These are phyloP conservation scores for Dactylellina leptospora DNA, from an alignment of 2,329 filamentous ascomycete species.

Conservation along the genomic window DNA sequence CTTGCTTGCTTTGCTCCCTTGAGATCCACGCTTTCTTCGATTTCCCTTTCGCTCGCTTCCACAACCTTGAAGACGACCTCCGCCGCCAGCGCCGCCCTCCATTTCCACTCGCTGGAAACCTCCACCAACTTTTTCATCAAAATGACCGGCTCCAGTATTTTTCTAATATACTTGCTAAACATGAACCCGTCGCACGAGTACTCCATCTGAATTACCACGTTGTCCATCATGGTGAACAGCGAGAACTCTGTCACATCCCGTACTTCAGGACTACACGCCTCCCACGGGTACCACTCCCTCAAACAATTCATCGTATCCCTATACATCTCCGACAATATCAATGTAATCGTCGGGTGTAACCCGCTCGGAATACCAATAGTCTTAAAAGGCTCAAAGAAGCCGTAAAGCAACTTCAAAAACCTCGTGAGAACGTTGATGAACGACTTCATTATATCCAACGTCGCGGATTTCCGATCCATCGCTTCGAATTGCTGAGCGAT, in stretches of 20 bases:
- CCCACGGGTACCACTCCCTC: conserved; percentile 34
- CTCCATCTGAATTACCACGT: conserved; percentile 17
- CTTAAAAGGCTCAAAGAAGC: conserved; percentile 27
- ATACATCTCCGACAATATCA: conserved; percentile 33
- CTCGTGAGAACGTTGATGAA: conserved; percentile 24
- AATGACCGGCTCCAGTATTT: conserved; percentile 32
- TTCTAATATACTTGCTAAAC: conserved; percentile 33
- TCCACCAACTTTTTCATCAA: conserved; percentile 29
- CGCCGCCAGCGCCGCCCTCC: conserved; percentile 13
- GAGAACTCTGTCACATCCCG: conserved; percentile 26
- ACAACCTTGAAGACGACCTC: conserved; percentile 23
- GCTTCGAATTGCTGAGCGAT: conserved; percentile 17
- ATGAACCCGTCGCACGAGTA: conserved; percentile 38
- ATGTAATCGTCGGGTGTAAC: conserved; percentile 22
- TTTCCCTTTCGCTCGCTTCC: conserved; percentile 11
- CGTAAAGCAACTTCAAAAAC: conserved; percentile 11
- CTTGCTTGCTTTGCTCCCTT: conserved; percentile 15
- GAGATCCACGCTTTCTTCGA: conserved; percentile 7
- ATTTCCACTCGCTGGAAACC: conserved; percentile 28
- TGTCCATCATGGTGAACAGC: conserved; percentile 35
- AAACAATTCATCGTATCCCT: conserved; percentile 23
- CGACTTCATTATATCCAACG: conserved; percentile 22
- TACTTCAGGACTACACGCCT: conserved; percentile 23
- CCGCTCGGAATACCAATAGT: conserved; percentile 14
- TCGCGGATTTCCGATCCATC: conserved; percentile 17